Evolutionary conservation across 2,329 filamentous ascomycete genomes (phyloP).

Genomic region (Botrytis sinoallii): DNA sequence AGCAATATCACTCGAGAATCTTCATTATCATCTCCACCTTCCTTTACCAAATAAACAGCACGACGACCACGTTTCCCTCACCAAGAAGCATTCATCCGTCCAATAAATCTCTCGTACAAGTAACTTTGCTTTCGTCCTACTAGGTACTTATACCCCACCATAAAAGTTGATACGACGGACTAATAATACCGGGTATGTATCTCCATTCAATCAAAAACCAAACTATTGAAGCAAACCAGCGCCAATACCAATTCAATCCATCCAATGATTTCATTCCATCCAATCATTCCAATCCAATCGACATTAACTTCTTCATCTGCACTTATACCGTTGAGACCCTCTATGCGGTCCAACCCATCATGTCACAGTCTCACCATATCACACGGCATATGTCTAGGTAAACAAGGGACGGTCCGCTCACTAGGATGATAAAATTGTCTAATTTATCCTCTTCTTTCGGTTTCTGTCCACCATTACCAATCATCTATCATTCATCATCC

Average conservation of each 20-base stretch:
- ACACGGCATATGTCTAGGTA: neutral
- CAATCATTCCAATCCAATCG: neutral
- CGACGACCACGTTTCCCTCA: neutral
- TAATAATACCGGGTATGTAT: neutral
- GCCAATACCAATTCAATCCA: neutral
- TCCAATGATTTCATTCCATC: neutral
- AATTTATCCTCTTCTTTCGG: slow-evolving; percentile 1
- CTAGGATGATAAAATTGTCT: neutral
- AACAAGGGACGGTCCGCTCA: slow-evolving; percentile 15
- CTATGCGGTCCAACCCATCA: neutral
- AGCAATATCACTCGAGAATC: neutral
- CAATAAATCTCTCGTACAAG: neutral
- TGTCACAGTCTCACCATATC: neutral
- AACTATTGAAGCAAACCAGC: neutral
- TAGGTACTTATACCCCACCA: neutral
- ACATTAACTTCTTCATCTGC: neutral
- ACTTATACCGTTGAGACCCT: neutral
- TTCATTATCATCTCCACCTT: neutral
- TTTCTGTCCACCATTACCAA: neutral
- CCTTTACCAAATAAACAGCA: neutral
- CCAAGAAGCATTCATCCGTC: neutral
- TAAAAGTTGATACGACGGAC: neutral
- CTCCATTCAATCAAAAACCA: neutral
- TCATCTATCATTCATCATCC: neutral
- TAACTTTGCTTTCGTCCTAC: neutral